These are phyloP conservation scores for Rhodomyrtus psidioides DNA, from an alignment of 441 rosid species.

Conservation along the genomic window DNA sequence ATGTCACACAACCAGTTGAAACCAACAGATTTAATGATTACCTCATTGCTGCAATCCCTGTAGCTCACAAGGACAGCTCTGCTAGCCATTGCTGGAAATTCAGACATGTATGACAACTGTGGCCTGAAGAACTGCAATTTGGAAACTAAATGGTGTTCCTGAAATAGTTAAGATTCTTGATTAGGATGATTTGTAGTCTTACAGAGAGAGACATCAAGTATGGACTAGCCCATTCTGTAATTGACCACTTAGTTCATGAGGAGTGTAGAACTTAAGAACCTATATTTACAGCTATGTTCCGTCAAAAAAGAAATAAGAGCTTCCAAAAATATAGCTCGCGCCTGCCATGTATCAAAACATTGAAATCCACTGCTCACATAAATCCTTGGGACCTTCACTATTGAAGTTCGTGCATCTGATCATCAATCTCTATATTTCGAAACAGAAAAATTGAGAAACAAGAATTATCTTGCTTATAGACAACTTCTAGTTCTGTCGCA, in stretches of 20 bases:
- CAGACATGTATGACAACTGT: constrained; percentile 58
- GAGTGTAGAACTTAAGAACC: not conserved
- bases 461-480: not conserved
- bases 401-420: not conserved
- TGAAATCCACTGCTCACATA: not conserved
- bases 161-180: constrained; percentile 9
- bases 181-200: not conserved
- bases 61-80: constrained; percentile 60
- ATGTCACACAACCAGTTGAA: not conserved
- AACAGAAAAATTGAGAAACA: not conserved
- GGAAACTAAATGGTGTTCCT: constrained; percentile 84
- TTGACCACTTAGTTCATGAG: not conserved
- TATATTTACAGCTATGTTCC: not conserved
- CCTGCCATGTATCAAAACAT: not conserved
- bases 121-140: constrained; percentile 80
- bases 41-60: constrained; percentile 46
- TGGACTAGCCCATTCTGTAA: not conserved
- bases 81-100: constrained; percentile 64
- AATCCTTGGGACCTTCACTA: not conserved
- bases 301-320: not conserved
- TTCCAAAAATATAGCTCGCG: not conserved
- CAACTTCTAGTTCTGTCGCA: not conserved
- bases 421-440: not conserved
- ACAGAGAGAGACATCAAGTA: not conserved
- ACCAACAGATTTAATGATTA: not conserved